Evolutionary conservation across 2,329 filamentous ascomycete species (phyloP), one percentile per base, ranked within the genome.

Genomic region (Aspergillus vadensis): DNA sequence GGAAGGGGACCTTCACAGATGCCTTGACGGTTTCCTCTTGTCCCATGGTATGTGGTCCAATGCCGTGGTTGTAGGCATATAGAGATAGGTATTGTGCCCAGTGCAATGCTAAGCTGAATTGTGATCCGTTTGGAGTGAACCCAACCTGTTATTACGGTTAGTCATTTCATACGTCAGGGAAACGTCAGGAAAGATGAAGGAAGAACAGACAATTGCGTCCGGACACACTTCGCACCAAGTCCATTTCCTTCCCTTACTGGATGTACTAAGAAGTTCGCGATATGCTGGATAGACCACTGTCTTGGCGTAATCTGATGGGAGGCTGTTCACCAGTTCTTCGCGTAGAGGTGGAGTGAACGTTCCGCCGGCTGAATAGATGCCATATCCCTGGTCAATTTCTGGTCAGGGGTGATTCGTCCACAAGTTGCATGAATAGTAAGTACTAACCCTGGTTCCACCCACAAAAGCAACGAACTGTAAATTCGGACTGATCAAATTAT

Each of bases 191-290:
- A 17, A 39, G 7, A 15, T 38, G 9, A 8, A 2, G 17, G 19
- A 39, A 21, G n/a, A 8, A 53, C 50, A 9, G 17, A 53, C 50
- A 9, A 74, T 69, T 14, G 65, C 67, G 55, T 74, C 69, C 9
- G 70, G 71, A 19, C 71, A 72, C 25, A 78, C 72, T 57, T 77
- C 76, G 2, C 69, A 69, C 70, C 72, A 76, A 21, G 69, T 77
- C 76, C 66, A 78, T 4, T 23, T 64, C 61, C 66, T 70, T 15
- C 55, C 66, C 50, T 65, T 65, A 61, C 67, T 72, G 17, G 62
- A 57, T 43, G 44, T 14, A 6, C 50, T 53, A 0, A 74, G 68
- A 1, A 69, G 57, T 30, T 70, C 15, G 14, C 66, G 63, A 17
- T 68, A 70, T 25, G 64, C 64, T 6, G 67, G 64, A 56, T 75